Percentiles rank a stretch among this genome's conserved stretches.
phyloP scores from a whole-genome alignment of 306 rosid species.

The Dalbergia cultrata region DNA sequence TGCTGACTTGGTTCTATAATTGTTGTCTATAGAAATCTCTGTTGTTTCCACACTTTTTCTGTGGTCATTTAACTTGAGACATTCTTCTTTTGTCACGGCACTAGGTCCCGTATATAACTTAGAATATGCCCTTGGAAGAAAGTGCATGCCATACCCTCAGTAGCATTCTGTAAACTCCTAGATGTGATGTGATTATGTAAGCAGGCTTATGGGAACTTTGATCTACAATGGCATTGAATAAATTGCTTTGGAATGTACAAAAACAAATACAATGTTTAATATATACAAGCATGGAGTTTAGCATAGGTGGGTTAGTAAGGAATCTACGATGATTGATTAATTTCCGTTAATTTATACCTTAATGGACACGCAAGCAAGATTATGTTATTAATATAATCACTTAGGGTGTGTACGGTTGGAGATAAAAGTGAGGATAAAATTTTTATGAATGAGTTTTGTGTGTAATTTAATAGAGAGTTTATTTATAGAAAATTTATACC shows the following conservation, averaged over 20 bases:
- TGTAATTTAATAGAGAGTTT: no score
- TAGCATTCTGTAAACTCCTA: constrained; percentile 22
- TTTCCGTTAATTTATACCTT: background rate
- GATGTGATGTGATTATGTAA: constrained; percentile 19
- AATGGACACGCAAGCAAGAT: background rate
- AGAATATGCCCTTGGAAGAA: background rate
- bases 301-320: constrained; percentile 1
- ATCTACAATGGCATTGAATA: constrained; percentile 15
- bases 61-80: constrained; percentile 17
- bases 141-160: constrained; percentile 29
- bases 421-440: no score
- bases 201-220: constrained; percentile 1
- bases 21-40: constrained; percentile 50
- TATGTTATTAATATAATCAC: background rate
- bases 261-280: background rate
- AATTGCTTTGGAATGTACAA: no score
- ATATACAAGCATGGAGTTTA: background rate
- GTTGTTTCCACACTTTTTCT: constrained; percentile 34
- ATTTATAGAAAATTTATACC: no score
- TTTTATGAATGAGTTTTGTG: no score
- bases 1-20: constrained; percentile 49
- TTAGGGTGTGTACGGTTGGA: background rate
- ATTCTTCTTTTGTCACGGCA: constrained; percentile 32
- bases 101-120: constrained; percentile 15
- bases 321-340: background rate